Evolutionary conservation across 1,284 basidiomycete species (phyloP), one percentile per base, ranked within the genome.

Genomic region (Microbotryum scabiosae): DNA sequence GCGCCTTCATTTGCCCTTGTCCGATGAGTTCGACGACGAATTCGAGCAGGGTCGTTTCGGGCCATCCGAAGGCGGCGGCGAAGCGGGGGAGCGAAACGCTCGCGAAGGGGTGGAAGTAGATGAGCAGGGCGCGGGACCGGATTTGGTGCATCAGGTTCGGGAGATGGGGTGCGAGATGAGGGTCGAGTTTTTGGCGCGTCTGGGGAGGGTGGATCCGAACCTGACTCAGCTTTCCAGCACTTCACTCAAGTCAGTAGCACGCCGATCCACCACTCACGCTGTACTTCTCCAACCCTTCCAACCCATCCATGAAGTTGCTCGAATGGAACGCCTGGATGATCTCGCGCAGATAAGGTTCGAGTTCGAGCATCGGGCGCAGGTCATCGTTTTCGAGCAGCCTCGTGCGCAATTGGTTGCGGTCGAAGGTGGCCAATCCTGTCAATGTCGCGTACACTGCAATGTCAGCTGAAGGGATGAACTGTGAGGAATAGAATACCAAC

Each of bases 41-140:
- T 50, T 78, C 76, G 72, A 87, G 84, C 20, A 87, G 82, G 62
- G 84, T 82, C 14, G 82, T 81, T 5, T 85, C 76, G 0, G 79
- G 78, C 84, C 88, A 88, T 7, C 90, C 90, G 70, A 94, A 92
- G 4, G 88, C 87, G 2, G 75, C 75, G 46, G 85, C 84, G 85
- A 93, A 88, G 36, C 86, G 81, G 47, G 84, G 81, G 26, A 94
- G 81, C 66, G 82, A 81, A 72, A 93, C 87, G 20, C 85, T 82
- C 48, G 85, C 77, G 73, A 90, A 93, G 0, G 90, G 89, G 66
- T 84, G 81, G 78, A 92, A 88, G 76, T 91, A 92, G 45, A 87
- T 79, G n/a, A 87, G 82, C 49, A 90, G 78, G 0, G 87, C 84
- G 59, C 83, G 85, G 64, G 84, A 82, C 21, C 82, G 83, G 72